Evolutionary conservation across 2,329 filamentous ascomycete genomes (phyloP), one percentile per base, ranked within the genome.

Genomic region (Akanthomyces uredinophilus): DNA sequence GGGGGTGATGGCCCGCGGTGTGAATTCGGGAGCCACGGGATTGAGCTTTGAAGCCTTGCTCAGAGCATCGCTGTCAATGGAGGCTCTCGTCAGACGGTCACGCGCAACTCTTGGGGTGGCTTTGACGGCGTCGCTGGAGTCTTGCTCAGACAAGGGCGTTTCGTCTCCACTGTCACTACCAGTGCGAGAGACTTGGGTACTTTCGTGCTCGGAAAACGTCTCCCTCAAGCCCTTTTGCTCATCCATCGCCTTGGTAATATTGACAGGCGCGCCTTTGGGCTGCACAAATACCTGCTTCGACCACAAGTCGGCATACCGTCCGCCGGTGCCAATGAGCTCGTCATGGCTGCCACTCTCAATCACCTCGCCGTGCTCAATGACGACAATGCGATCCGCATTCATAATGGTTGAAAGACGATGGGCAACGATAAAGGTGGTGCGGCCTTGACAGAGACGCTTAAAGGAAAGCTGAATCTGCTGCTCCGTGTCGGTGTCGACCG

Each of bases 351-450:
- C 87, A 66, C 84, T 78, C 69, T 90, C 87, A n/a, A 84, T 77
- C 54, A 90, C 80, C 65, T 81, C 76, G 13, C 87, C 87, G 58
- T 85, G 78, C 49, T 83, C 79, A 50, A 90, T 79, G 11, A 90
- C 87, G 58, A 89, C 80, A 63, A 90, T 89, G 27, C 81, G 78
- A 66, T 90, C 86, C 2, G 87, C 86, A 65, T 87, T 87, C 76
- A 88, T 86, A 60, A 91, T 86, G 0, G 88, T 91, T 0, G 88
- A 89, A 27, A 91, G 75, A 11, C 88, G 83, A 70, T 90, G 88
- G 0, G 87, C 87, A 35, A 89, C 84, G 29, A 88, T 83, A 65
- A 89, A 87, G 0, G 86, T 89, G 1, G 87, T 89, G 27, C 86
- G 83, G 2, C 81, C 83, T 63, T 82, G 75, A 64, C 84, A 87